Conservation (phyloP, 2,329 filamentous ascomycete species). For the Penicillium olsonii region DNA sequence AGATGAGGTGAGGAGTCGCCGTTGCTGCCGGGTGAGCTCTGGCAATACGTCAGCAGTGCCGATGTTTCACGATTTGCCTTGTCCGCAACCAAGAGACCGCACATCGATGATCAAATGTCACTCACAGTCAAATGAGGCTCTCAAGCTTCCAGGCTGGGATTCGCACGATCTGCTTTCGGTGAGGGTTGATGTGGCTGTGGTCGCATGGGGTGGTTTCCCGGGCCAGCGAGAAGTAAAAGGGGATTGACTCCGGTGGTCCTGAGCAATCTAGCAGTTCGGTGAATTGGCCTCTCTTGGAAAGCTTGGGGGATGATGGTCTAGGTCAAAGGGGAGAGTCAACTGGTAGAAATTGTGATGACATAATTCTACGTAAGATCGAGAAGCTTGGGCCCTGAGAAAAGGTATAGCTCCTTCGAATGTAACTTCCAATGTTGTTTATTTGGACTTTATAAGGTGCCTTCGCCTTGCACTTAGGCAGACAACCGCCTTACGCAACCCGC, state of each 20-base stretch:
- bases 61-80: slow-evolving; percentile 1
- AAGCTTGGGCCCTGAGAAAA: slow-evolving; percentile 18
- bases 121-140: slow-evolving; percentile 25
- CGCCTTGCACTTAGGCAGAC: slow-evolving; percentile 21
- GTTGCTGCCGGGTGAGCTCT: slow-evolving; percentile 31
- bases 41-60: slow-evolving; percentile 26
- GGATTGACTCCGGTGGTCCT: neutral
- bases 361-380: slow-evolving; percentile 24
- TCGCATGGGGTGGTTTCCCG: slow-evolving; percentile 28
- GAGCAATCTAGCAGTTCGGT: neutral
- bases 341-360: slow-evolving; percentile 25
- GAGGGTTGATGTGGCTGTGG: slow-evolving; percentile 27
- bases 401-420: too few relatives aligned
- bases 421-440: too few relatives aligned
- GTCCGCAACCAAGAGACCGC: neutral
- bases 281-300: neutral
- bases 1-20: slow-evolving; percentile 21
- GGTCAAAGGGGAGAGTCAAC: slow-evolving; percentile 11
- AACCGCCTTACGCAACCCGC: slow-evolving; percentile 19
- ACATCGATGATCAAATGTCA: neutral
- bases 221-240: slow-evolving; percentile 7
- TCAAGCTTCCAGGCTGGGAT: slow-evolving; percentile 16
- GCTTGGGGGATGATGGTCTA: slow-evolving; percentile 4
- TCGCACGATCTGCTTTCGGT: slow-evolving; percentile 22
- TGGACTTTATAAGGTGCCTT: neutral